A percentile compares a stretch with the other conserved stretches of the same genome.
These are phyloP conservation scores for Pseudogymnoascus destructans DNA, from an alignment of 2,329 filamentous ascomycete species.

Conservation along the genomic window DNA sequence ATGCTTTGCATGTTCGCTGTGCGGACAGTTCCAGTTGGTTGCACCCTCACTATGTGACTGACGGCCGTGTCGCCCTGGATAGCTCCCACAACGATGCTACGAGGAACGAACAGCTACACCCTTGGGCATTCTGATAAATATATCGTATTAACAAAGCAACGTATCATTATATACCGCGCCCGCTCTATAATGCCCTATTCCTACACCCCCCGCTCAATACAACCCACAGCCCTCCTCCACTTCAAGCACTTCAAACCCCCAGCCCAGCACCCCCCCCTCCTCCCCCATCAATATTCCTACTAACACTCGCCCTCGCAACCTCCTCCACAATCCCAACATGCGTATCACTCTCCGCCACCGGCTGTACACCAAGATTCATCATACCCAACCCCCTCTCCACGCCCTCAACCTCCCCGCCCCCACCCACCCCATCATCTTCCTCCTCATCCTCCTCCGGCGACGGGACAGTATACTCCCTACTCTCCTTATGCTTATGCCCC, in stretches of 20 bases:
- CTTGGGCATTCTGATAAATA: not conserved
- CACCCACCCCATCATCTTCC: not conserved
- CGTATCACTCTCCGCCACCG: not conserved
- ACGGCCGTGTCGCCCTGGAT: no score
- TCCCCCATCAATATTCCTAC: not conserved
- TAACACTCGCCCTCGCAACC: not conserved
- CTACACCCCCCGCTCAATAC: not conserved
- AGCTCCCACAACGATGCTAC: no score
- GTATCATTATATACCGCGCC: not conserved
- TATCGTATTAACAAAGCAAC: not conserved
- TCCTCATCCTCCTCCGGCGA: not conserved
- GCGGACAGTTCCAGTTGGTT: no score
- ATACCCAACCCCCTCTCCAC: not conserved
- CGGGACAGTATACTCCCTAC: not conserved
- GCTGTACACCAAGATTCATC: not conserved
- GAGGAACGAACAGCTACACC: not conserved
- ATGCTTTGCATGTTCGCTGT: no score
- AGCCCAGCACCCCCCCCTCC: not conserved
- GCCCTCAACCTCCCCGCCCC: not conserved
- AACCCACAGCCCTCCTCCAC: not conserved
- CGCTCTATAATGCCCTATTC: not conserved
- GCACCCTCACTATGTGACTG: no score
- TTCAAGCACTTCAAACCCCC: not conserved
- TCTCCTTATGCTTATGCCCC: not conserved
- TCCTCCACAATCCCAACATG: not conserved